Evolutionary conservation across 164 flowering plant genomes (phyloP), one percentile per base, ranked within the genome.

Genomic region (Tinospora cordifolia): DNA sequence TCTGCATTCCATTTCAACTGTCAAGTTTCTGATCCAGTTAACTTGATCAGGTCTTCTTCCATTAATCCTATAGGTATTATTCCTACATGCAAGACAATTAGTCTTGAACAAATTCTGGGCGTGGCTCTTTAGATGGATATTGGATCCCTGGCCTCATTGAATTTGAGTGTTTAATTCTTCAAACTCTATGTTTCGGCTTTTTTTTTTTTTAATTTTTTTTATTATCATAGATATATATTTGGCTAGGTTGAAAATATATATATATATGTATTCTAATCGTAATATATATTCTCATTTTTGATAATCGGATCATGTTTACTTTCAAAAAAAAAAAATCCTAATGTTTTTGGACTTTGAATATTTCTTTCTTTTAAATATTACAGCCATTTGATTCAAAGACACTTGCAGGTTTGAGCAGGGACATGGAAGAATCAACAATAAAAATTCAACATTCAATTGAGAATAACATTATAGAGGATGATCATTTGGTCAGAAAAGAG

Each of bases 391-490:
- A 39, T 75, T 44, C n/a, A 66, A 70, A 40, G 22, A 72, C 69
- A 39, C 51, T 70, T 22, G 75, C 81, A 83, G 86, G 76, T 69
- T 63, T 63, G 67, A 44, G 71, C 67, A 76, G 62, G 59, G 62
- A 65, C 30, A 49, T 41, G 68, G 76, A 66, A 65, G 73, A 58
- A 17, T 71, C 26, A 69, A 69, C 74, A 24, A 63, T 11, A 21
- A 66, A 30, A 25, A 67, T 66, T 13, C 59, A 67, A 66, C 51
- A 22, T n/a, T 69, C 76, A 17, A 49, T 60, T 49, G 22, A 25
- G 47, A 39, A 72, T 73, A 62, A 59, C 1, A 71, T 58, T 64
- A 41, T 51, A 26, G 71, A 51, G 12, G 75, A 60, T 44, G 72
- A 75, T 70, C 66, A 10, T 24, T 25, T 34, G 11, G 65, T 63